Evolutionary conservation across 1,139 yeast species (phyloP).

Genomic region (Yamadazyma trypodendri): DNA sequence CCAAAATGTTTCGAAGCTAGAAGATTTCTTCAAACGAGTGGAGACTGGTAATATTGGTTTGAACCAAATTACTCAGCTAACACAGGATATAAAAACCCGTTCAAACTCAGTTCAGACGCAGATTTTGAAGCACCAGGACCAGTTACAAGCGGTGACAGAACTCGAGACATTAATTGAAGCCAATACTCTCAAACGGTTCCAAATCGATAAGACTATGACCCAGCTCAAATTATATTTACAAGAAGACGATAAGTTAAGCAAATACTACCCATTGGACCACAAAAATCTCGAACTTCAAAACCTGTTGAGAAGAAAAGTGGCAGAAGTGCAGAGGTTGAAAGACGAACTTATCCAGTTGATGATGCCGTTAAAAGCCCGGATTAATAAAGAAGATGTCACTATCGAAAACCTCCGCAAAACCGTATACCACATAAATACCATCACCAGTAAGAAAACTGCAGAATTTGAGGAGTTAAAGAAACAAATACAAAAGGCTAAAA

Average conservation of each 20-base stretch:
- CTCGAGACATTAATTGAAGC: slow-evolving; percentile 3
- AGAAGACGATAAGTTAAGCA: slow-evolving; percentile 2
- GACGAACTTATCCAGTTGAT: slow-evolving; percentile 19
- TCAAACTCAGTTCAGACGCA: not conserved
- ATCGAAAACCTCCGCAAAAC: slow-evolving; percentile 22
- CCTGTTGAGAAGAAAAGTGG: slow-evolving; percentile 20
- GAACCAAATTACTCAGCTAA: not conserved
- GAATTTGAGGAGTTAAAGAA: not conserved
- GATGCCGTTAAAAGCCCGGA: slow-evolving; percentile 28
- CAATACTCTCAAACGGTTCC: slow-evolving; percentile 8
- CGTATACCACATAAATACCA: slow-evolving; percentile 22
- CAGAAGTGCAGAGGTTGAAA: slow-evolving; percentile 18
- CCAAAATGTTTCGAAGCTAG: not conserved
- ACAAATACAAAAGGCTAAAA: not conserved
- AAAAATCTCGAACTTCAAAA: slow-evolving; percentile 20
- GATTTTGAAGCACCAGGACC: not conserved
- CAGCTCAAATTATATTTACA: slow-evolving; percentile 8
- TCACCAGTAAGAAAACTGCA: slow-evolving; percentile 13
- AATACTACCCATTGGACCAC: slow-evolving; percentile 23
- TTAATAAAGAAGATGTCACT: slow-evolving; percentile 14
- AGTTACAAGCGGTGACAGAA: slow-evolving; percentile 1
- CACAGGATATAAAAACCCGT: not conserved
- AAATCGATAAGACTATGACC: slow-evolving; percentile 11
- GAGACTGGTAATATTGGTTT: not conserved
- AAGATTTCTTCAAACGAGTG: not conserved